Percentiles rank a stretch among this genome's conserved stretches.
Evolutionary conservation across 2,329 filamentous ascomycete species (phyloP).

Genomic region (Xylaria sp.): DNA sequence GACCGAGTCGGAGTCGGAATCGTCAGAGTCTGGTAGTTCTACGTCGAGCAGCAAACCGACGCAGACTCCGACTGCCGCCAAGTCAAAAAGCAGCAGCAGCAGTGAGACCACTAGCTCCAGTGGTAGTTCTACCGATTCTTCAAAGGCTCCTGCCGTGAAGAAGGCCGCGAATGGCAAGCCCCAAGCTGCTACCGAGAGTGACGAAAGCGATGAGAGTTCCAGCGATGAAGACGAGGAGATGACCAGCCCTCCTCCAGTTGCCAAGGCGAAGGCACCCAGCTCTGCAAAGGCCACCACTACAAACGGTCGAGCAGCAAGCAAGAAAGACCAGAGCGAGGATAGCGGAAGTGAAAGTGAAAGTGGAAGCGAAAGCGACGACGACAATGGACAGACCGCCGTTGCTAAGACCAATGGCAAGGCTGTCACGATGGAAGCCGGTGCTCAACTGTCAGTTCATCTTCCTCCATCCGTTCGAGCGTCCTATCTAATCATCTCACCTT

Average conservation of each 20-base stretch:
- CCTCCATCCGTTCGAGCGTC: not conserved
- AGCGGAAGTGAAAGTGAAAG: slow-evolving; percentile 14
- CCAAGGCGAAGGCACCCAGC: not conserved
- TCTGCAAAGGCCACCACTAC: not conserved
- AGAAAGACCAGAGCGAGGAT: slow-evolving; percentile 1
- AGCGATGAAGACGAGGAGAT: slow-evolving; percentile 21
- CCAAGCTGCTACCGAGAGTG: slow-evolving; percentile 1
- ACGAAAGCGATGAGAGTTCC: slow-evolving; percentile 26
- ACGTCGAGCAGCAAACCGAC: slow-evolving; percentile 23
- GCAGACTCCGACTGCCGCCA: not conserved
- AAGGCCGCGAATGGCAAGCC: slow-evolving; percentile 5
- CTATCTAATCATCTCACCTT: slow-evolving; percentile 4
- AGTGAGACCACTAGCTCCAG: slow-evolving; percentile 18
- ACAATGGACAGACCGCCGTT: slow-evolving; percentile 17
- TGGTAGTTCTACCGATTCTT: not conserved
- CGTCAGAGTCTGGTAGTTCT: slow-evolving; percentile 6
- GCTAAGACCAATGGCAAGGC: slow-evolving; percentile 20
- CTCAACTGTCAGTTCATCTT: slow-evolving; percentile 23
- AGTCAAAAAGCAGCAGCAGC: slow-evolving; percentile 22
- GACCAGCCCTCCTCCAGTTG: not conserved
- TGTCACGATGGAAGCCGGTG: slow-evolving; percentile 13
- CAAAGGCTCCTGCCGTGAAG: slow-evolving; percentile 1
- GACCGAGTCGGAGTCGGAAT: slow-evolving; percentile 14
- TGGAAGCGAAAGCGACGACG: slow-evolving; percentile 19
- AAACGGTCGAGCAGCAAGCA: not conserved